These are phyloP conservation scores for Strobilomyces dryophilus DNA, from an alignment of 768 basidiomycete species.

Conservation along the genomic window DNA sequence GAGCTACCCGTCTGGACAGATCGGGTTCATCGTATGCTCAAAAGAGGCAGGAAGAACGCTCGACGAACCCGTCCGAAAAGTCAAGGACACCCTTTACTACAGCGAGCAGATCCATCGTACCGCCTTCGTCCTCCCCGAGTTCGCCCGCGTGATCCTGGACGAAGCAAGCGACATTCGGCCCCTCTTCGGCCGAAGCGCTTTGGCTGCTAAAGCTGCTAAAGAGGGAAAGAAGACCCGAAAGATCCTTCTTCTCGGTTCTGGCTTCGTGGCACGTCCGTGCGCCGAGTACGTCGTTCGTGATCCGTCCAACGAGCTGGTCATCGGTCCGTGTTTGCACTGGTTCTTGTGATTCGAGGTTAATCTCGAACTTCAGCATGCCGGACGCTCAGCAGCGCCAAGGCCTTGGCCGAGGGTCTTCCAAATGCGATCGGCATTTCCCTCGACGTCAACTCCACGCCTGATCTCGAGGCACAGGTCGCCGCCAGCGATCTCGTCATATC, in stretches of 20 bases:
- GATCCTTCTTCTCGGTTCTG: conserved; percentile 88
- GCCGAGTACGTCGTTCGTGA: conserved; percentile 89
- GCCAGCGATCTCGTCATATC: conserved; percentile 92
- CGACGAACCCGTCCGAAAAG: conserved; percentile 65
- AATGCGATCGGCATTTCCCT: conserved; percentile 72
- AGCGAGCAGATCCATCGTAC: conserved; percentile 74
- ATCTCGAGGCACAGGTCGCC: conserved; percentile 77
- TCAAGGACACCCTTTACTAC: conserved; percentile 78
- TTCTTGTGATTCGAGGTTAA: conserved; percentile 1
- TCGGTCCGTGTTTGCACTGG: conserved; percentile 50
- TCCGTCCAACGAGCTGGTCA: conserved; percentile 77
- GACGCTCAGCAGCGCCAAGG: conserved; percentile 72
- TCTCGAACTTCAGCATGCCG: conserved; percentile 63
- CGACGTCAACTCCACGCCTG: conserved; percentile 68
- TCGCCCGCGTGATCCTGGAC: conserved; percentile 69
- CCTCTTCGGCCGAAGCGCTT: conserved; percentile 62
- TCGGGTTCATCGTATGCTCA: conserved; percentile 89
- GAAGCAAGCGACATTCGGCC: conserved; percentile 72
- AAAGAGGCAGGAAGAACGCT: conserved; percentile 71
- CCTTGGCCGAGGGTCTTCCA: conserved; percentile 63
- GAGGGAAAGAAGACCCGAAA: conserved; percentile 51
- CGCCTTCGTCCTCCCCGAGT: conserved; percentile 92
- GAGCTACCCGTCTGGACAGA: conserved; percentile 97
- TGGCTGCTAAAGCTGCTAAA: conserved; percentile 39
- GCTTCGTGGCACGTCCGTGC: conserved; percentile 94